Conservation (phyloP, 176 grass and related monocot species). For the Zea luxurians region DNA sequence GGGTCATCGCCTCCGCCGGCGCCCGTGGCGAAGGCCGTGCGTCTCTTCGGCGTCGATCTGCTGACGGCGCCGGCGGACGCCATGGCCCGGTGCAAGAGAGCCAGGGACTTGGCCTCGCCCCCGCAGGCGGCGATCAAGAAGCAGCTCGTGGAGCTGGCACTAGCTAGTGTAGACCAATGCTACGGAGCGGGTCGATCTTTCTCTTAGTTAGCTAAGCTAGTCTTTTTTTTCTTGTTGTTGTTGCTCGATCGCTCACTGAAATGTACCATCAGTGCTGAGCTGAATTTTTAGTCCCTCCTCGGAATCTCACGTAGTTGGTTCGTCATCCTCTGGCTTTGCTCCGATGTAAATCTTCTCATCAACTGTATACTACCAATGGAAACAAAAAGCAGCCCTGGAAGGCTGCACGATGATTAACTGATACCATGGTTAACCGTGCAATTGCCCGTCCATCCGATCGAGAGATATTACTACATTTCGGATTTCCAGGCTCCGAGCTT, state of each 20-base stretch:
- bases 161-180: constrained; percentile 28
- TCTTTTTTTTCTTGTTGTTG: constrained; percentile 15
- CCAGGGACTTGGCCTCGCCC: constrained; percentile 26
- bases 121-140: constrained; percentile 63
- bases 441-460: not conserved
- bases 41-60: constrained; percentile 79
- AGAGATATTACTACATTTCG: not conserved
- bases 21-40: constrained; percentile 28
- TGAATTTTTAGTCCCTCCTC: not conserved
- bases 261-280: not conserved
- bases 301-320: constrained; percentile 33
- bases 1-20: not conserved
- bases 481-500: not conserved
- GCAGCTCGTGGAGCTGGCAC: constrained; percentile 56
- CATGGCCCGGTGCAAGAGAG: constrained; percentile 45
- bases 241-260: constrained; percentile 13
- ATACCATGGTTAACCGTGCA: not conserved
- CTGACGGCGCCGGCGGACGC: constrained; percentile 9
- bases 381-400: constrained; percentile 18
- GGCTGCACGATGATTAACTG: constrained; percentile 27
- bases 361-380: constrained; percentile 34
- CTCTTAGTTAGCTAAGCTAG: not conserved
- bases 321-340: constrained; percentile 19
- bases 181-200: not conserved
- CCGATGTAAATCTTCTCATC: constrained; percentile 46